These are phyloP conservation scores for Alternaria tenuissima DNA, from an alignment of 2,329 filamentous ascomycete genomes.

Conservation along the genomic window DNA sequence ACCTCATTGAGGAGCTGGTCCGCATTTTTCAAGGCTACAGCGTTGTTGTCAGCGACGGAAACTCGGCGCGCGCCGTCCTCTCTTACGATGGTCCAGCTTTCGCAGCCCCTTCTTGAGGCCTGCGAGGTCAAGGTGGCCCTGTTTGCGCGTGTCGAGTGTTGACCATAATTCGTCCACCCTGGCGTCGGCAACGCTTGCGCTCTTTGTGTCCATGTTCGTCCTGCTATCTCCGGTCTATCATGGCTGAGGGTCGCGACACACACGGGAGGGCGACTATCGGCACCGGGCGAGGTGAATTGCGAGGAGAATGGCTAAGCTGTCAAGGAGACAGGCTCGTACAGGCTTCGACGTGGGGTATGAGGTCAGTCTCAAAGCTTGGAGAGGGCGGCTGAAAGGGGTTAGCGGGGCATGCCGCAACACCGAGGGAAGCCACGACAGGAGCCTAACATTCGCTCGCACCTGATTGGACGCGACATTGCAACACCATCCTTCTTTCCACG, in stretches of 20 bases:
- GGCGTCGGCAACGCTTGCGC: conserved; percentile 79
- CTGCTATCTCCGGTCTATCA: conserved; percentile 51
- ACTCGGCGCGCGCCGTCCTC: conserved; percentile 7
- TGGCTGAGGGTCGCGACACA: conserved; percentile 44
- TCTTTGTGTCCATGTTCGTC: conserved; percentile 74
- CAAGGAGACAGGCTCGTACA: conserved; percentile 23
- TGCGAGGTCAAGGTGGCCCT: conserved; percentile 83
- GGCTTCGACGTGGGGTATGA: conserved; percentile 39
- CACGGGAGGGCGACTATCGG: conserved; percentile 28
- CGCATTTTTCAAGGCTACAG: conserved; percentile 83
- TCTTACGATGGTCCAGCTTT: conserved; percentile 90
- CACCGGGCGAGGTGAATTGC: conserved; percentile 30
- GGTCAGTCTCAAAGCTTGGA: conserved; percentile 36
- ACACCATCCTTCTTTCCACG: not conserved
- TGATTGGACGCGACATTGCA: conserved; percentile 25
- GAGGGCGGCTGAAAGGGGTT: conserved; percentile 32
- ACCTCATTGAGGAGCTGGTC: conserved; percentile 83
- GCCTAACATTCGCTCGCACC: conserved; percentile 18
- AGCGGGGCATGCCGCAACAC: conserved; percentile 25
- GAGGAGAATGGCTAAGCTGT: conserved; percentile 31
- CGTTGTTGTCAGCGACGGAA: conserved; percentile 31
- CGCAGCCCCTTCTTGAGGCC: conserved; percentile 84
- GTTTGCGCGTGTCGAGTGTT: conserved; percentile 77
- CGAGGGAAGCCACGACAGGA: conserved; percentile 24
- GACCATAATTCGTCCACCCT: conserved; percentile 86